These are phyloP conservation scores for Deakozyma indianensis DNA, from an alignment of 805 yeast species.

Conservation along the genomic window DNA sequence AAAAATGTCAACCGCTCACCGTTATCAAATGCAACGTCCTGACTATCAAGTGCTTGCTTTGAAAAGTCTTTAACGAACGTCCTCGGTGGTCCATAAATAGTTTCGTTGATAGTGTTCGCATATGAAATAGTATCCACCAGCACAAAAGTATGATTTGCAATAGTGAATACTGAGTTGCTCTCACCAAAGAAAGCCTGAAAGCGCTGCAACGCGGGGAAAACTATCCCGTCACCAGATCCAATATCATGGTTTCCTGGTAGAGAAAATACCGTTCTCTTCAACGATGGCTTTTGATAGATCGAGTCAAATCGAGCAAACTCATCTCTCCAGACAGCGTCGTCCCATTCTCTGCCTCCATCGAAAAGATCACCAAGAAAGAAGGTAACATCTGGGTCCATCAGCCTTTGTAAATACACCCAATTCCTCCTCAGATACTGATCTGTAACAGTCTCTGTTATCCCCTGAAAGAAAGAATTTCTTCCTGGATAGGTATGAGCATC, in stretches of 20 bases:
- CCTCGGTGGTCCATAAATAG: slow-evolving; percentile 33
- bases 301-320: slow-evolving; percentile 57
- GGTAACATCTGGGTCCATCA: slow-evolving; percentile 58
- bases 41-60: not conserved
- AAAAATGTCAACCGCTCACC: slow-evolving; percentile 44
- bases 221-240: slow-evolving; percentile 72
- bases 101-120: slow-evolving; percentile 39
- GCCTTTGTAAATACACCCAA: slow-evolving; percentile 41
- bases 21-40: slow-evolving; percentile 7
- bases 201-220: slow-evolving; percentile 39
- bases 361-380: slow-evolving; percentile 82
- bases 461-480: slow-evolving; percentile 35
- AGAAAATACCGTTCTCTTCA: slow-evolving; percentile 29
- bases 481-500: slow-evolving; percentile 81
- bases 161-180: slow-evolving; percentile 34
- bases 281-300: slow-evolving; percentile 47
- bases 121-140: slow-evolving; percentile 74
- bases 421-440: slow-evolving; percentile 76
- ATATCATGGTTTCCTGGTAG: slow-evolving; percentile 94
- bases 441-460: slow-evolving; percentile 43
- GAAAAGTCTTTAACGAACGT: slow-evolving; percentile 33
- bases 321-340: slow-evolving; percentile 45
- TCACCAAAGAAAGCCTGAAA: slow-evolving; percentile 66
- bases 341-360: slow-evolving; percentile 92
- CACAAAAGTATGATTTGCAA: slow-evolving; percentile 63